Conservation (phyloP, 2,329 filamentous ascomycete species). For the Chalaropsis thielavioides region DNA sequence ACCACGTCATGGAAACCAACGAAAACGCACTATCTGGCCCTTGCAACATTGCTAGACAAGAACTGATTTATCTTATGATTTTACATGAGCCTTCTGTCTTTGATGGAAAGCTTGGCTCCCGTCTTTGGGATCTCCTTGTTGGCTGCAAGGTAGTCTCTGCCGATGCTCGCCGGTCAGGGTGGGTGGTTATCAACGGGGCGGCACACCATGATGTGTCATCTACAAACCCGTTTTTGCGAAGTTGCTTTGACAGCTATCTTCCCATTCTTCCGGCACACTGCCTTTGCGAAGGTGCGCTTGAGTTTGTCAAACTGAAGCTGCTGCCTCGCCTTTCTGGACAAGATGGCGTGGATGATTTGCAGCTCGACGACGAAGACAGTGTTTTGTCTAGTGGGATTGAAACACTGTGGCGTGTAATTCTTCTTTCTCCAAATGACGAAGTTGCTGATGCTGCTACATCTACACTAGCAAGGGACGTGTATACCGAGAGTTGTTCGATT, state of each 20-base stretch:
- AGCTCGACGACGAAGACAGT: constrained; percentile 38
- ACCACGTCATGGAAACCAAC: constrained; percentile 35
- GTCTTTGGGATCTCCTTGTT: constrained; percentile 60
- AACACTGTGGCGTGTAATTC: constrained; percentile 69
- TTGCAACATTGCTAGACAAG: constrained; percentile 40
- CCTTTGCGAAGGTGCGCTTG: constrained; percentile 47
- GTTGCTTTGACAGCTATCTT: constrained; percentile 42
- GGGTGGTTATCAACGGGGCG: constrained; percentile 47
- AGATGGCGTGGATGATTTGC: constrained; percentile 30
- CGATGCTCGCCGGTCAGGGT: constrained; percentile 50
- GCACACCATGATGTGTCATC: constrained; percentile 26
- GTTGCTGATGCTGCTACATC: constrained; percentile 56
- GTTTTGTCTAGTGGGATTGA: constrained; percentile 44
- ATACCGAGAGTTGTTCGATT: constrained; percentile 46
- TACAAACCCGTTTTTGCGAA: constrained; percentile 41
- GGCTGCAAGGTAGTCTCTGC: constrained; percentile 45
- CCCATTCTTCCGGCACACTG: constrained; percentile 41
- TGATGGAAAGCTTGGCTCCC: constrained; percentile 43
- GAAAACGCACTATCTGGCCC: constrained; percentile 31
- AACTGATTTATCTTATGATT: constrained; percentile 45
- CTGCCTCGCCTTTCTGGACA: constrained; percentile 28
- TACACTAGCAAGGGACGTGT: constrained; percentile 55
- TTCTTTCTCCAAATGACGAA: constrained; percentile 48
- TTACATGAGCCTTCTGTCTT: constrained; percentile 47
- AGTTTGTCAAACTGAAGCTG: constrained; percentile 44